Conservation (phyloP, 202 grass and related monocot genomes). For the Setaria viridis region DNA sequence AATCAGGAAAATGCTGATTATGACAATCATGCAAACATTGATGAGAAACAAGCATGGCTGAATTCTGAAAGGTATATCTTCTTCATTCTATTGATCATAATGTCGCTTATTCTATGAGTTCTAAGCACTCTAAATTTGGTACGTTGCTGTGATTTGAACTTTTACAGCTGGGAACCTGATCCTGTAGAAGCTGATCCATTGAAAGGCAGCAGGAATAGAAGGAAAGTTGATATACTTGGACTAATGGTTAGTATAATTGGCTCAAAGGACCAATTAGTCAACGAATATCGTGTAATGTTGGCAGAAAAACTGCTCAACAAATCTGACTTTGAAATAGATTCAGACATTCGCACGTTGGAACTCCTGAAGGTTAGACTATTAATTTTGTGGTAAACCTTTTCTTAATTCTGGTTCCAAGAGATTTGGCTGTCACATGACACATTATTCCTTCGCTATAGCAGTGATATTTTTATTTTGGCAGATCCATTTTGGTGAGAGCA, state of each 20-base stretch:
- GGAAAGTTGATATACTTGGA: slow-evolving; percentile 97
- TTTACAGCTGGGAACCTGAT: slow-evolving; percentile 95
- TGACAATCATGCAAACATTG: slow-evolving; percentile 82
- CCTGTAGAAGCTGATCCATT: slow-evolving; percentile 88
- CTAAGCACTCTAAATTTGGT: slow-evolving; percentile 15
- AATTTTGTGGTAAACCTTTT: slow-evolving; percentile 32
- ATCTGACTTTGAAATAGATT: slow-evolving; percentile 98
- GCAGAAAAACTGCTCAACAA: slow-evolving; percentile 97
- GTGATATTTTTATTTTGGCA: slow-evolving; percentile 56
- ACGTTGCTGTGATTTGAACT: slow-evolving; percentile 39
- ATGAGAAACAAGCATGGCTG: slow-evolving; percentile 97
- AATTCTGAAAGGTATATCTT: slow-evolving; percentile 84
- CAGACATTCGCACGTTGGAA: slow-evolving; percentile 96
- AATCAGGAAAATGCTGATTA: slow-evolving; percentile 83
- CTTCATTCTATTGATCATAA: slow-evolving; percentile 40
- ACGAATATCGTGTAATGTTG: slow-evolving; percentile 97
- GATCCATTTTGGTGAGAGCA: slow-evolving; percentile 99
- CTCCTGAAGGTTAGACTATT: slow-evolving; percentile 83
- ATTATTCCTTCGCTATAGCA: slow-evolving; percentile 21
- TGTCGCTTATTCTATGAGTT: not conserved
- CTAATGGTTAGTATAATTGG: slow-evolving; percentile 98
- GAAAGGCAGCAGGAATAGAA: slow-evolving; percentile 92
- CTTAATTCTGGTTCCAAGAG: slow-evolving; percentile 17
- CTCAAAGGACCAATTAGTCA: slow-evolving; percentile 96
- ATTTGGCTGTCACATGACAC: slow-evolving; percentile 28